phyloP scores from a whole-genome alignment of 2,329 filamentous ascomycete species.

The Davidsoniella eucalypti region DNA sequence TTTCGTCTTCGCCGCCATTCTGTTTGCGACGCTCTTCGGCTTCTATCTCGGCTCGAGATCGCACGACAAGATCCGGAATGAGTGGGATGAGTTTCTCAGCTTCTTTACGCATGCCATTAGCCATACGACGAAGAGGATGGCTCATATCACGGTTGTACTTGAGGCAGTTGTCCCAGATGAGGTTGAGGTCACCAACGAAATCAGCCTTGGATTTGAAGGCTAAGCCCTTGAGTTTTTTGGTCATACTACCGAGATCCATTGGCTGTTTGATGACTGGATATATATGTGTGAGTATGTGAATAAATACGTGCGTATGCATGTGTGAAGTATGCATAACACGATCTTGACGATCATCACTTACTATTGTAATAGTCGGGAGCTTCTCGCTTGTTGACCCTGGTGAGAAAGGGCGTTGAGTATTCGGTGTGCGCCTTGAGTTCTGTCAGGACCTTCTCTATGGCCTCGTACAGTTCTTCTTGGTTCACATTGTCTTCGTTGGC shows the following conservation, averaged over 20 bases:
- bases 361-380: constrained; percentile 88
- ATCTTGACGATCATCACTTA: constrained; percentile 28
- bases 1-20: constrained; percentile 68
- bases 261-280: constrained; percentile 72
- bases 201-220: constrained; percentile 81
- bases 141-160: constrained; percentile 85
- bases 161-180: constrained; percentile 95
- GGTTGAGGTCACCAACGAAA: constrained; percentile 80
- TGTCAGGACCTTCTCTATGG: constrained; percentile 88
- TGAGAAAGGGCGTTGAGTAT: constrained; percentile 89
- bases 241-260: constrained; percentile 97
- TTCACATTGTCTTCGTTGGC: constrained; percentile 94
- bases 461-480: constrained; percentile 95
- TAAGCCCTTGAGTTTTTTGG: constrained; percentile 79
- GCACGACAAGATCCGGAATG: constrained; percentile 82
- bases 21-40: constrained; percentile 72
- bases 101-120: constrained; percentile 90
- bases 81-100: constrained; percentile 91
- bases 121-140: constrained; percentile 80
- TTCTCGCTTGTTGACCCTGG: constrained; percentile 90
- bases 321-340: not conserved
- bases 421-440: constrained; percentile 95
- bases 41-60: constrained; percentile 86
- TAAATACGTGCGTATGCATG: no score
- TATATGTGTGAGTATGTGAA: no score